Base-by-base conservation (phyloP, 306 rosid species). In the Dryas alaskensis region DNA sequence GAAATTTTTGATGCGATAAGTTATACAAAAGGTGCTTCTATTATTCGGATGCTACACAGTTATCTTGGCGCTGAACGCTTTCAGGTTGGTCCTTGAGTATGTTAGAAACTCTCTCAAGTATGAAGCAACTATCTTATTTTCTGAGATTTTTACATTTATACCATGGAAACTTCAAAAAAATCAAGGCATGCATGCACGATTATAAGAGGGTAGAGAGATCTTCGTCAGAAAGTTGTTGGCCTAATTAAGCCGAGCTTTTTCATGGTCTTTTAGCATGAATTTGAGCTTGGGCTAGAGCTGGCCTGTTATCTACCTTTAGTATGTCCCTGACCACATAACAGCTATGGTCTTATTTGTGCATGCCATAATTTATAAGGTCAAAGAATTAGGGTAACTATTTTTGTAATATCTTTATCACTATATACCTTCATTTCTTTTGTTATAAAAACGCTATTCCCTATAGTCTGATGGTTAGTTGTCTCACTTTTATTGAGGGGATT, bases 1-100 rank as follows among this genome's bases (percentile, higher is more conserved):
- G 96, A 93, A 82, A 89, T 93, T 83, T 93, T 91, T 87, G 98
- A 93, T 79, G 89, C 97, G 27, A 89, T 93, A 81, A 93, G 96
- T 78, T 91, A 93, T 14, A 81, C 84, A 62, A 93, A 93, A 84
- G 98, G 98, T 66, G 98, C 98, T 76, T 85, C 96, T 74, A 89
- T 93, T 47, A 93, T 93, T 73, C 85, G 96, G 85, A 93, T 93
- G 98, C 86, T 93, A 70, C 97, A 93, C 70, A 93, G 96, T 84
- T 93, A 91, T 81, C 98, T 93, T 17, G 98, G 98, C 51, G 96
- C 96, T 6, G 90, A 88, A 73, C 47, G 76, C 82, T 93, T 93
- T 86, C 98, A 93, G 97, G 98, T 91, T 52, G 60, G 84, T 84
- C 73, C 45, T 77, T 78, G 51, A n/a, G 17, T 75, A 59, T 81